Conservation (phyloP, 495 filamentous ascomycete species). For the Astrothelium subdiscretum region DNA sequence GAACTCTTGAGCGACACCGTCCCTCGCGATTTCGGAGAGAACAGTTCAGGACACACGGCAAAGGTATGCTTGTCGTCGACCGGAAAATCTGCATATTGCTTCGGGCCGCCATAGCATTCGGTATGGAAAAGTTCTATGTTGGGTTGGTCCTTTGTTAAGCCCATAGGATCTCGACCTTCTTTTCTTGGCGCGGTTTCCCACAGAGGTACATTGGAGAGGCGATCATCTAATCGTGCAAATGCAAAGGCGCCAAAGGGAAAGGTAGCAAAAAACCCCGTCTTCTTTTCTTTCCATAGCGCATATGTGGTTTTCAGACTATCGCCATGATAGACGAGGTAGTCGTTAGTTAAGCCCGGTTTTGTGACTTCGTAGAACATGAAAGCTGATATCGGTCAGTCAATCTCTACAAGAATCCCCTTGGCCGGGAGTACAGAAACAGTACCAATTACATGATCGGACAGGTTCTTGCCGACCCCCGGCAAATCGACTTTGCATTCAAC, state of each 20-base stretch:
- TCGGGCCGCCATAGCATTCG: slow-evolving; percentile 42
- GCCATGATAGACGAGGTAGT: slow-evolving; percentile 31
- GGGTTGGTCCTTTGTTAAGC: slow-evolving; percentile 35
- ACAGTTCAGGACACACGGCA: slow-evolving; percentile 24
- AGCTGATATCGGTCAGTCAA: not conserved
- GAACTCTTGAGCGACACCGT: slow-evolving; percentile 5
- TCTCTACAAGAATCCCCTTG: too few relatives aligned
- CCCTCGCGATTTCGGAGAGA: slow-evolving; percentile 8
- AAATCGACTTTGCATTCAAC: slow-evolving; percentile 8
- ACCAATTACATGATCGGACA: slow-evolving; percentile 5
- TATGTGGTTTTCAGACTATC: slow-evolving; percentile 30
- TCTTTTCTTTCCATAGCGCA: slow-evolving; percentile 37
- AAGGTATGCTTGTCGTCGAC: slow-evolving; percentile 33
- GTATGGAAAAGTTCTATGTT: slow-evolving; percentile 43
- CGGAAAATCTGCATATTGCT: slow-evolving; percentile 37
- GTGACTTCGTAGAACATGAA: slow-evolving; percentile 41
- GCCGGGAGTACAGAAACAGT: not conserved
- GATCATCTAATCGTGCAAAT: slow-evolving; percentile 39
- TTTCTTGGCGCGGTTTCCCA: slow-evolving; percentile 32
- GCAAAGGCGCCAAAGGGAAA: slow-evolving; percentile 46
- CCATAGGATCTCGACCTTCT: slow-evolving; percentile 42
- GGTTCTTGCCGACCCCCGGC: slow-evolving; percentile 13
- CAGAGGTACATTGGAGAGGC: slow-evolving; percentile 32
- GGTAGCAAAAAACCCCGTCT: slow-evolving; percentile 36
- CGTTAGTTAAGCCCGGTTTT: slow-evolving; percentile 33